Base-by-base conservation (phyloP, 495 filamentous ascomycete genomes). In the Xylaria castorea region DNA sequence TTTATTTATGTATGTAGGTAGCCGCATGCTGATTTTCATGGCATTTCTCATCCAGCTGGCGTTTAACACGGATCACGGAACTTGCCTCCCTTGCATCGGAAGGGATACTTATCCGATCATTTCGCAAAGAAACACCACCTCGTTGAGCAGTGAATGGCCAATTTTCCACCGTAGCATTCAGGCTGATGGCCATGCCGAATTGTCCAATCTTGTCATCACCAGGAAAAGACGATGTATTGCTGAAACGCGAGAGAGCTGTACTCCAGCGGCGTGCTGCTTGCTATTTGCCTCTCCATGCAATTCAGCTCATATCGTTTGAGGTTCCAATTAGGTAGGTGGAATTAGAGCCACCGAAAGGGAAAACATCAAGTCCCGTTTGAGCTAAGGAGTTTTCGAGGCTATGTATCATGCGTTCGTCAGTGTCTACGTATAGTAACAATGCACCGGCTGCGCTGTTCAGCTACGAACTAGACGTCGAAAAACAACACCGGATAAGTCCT, bases 41-140 rank as follows among this genome's bases (percentile, higher is more conserved):
- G 68, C 66, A 61, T 68, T 61, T 38, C 1, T 2, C 38, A 22
- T 38, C 9, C 0, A 1, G 18, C n/a, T 60, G 36, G 44, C 46
- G 44, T 34, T 67, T 51, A 67, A 53, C 64, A 67, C 64, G 64
- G 64, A 53, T 67, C 2, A 27, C 64, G 64, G 64, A 46, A 67
- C 30, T 14, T 51, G 3, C 40, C 25, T 38, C 16, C 5, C 27
- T 53, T 66, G 46, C 46, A 67, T 46, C 64, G 64, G 64, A 67
- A 53, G 16, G 30, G 18, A 38, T 16, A 25, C 32, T 8, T 67
- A 67, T 38, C 66, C 66, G 48, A 30, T 32, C 32, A 27, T 11
- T 53, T n/a, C 16, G 27, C 18, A 40, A 38, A 36, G 30, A 20
- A 68, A 68, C 50, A 55, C 57, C 30, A 38, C 3, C 58, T 20